Conservation (phyloP, 805 yeast species). For the Pichia cephalocereana region DNA sequence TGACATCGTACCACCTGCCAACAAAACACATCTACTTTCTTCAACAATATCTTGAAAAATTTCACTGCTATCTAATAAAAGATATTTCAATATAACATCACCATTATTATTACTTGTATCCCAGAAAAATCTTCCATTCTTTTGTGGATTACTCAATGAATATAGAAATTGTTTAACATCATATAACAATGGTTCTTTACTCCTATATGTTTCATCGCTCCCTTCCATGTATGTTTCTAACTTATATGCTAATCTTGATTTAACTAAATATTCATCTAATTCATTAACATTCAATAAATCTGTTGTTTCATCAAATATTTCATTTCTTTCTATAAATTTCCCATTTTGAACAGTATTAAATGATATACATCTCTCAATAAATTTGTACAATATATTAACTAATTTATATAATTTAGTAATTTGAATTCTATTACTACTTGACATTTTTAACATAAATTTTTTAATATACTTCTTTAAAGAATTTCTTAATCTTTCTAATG, state of each 20-base stretch:
- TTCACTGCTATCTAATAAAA: slow-evolving; percentile 72
- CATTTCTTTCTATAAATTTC: slow-evolving; percentile 36
- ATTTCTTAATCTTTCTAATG: slow-evolving; percentile 34
- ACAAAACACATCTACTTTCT: slow-evolving; percentile 56
- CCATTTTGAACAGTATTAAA: slow-evolving; percentile 39
- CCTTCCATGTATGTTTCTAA: slow-evolving; percentile 59
- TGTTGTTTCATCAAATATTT: slow-evolving; percentile 49
- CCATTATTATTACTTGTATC: slow-evolving; percentile 30
- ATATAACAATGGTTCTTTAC: slow-evolving; percentile 47
- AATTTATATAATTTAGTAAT: slow-evolving; percentile 54
- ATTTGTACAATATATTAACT: slow-evolving; percentile 36
- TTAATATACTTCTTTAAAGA: slow-evolving; percentile 47
- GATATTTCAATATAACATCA: slow-evolving; percentile 44
- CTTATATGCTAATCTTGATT: slow-evolving; percentile 75
- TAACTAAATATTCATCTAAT: slow-evolving; percentile 51
- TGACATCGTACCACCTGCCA: slow-evolving; percentile 96
- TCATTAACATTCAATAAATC: slow-evolving; percentile 66
- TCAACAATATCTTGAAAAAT: slow-evolving; percentile 58
- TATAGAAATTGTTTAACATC: slow-evolving; percentile 56
- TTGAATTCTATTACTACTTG: slow-evolving; percentile 63
- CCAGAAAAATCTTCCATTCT: slow-evolving; percentile 71
- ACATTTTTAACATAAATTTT: slow-evolving; percentile 57
- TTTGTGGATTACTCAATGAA: slow-evolving; percentile 61
- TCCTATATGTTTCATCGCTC: slow-evolving; percentile 5
- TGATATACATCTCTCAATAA: slow-evolving; percentile 28